Conservation (phyloP, 805 yeast species). For the Candida gorgasii region DNA sequence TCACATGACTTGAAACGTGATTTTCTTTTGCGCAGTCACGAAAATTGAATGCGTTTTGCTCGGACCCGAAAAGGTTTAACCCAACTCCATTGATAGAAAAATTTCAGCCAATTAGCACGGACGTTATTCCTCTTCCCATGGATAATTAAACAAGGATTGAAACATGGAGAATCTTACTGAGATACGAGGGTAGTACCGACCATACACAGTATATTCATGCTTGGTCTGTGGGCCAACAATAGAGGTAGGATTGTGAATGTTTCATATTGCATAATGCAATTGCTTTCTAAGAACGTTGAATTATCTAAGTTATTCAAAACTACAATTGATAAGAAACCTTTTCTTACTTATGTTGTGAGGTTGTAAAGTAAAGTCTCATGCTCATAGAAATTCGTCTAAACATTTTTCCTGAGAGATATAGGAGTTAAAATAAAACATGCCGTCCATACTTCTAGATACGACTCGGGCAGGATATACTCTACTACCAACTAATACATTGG, state of each 20-base stretch:
- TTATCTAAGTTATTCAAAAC: too few species aligned
- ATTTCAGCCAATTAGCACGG: constrained; percentile 4
- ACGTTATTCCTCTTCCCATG: constrained; percentile 3
- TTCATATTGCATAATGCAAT: too few species aligned
- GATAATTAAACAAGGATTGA: constrained; percentile 6
- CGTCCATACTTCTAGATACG: too few species aligned
- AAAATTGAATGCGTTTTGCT: background rate
- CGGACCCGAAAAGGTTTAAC: constrained; percentile 6
- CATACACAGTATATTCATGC: background rate
- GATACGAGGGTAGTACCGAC: constrained; percentile 7
- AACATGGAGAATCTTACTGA: constrained; percentile 5
- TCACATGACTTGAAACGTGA: constrained; percentile 1
- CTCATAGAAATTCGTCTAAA: background rate
- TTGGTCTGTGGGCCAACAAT: too few species aligned
- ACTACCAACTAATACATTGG: too few species aligned
- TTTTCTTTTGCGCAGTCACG: background rate
- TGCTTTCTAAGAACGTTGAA: too few species aligned
- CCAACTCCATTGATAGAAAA: background rate
- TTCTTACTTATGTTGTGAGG: too few species aligned
- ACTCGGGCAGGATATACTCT: too few species aligned
- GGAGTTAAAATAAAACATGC: too few species aligned
- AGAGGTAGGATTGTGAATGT: too few species aligned
- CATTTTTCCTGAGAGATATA: too few species aligned
- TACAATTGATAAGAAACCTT: too few species aligned
- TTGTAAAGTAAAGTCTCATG: background rate